Evolutionary conservation across 495 filamentous ascomycete genomes (phyloP).

Genomic region (Poronia punctata): DNA sequence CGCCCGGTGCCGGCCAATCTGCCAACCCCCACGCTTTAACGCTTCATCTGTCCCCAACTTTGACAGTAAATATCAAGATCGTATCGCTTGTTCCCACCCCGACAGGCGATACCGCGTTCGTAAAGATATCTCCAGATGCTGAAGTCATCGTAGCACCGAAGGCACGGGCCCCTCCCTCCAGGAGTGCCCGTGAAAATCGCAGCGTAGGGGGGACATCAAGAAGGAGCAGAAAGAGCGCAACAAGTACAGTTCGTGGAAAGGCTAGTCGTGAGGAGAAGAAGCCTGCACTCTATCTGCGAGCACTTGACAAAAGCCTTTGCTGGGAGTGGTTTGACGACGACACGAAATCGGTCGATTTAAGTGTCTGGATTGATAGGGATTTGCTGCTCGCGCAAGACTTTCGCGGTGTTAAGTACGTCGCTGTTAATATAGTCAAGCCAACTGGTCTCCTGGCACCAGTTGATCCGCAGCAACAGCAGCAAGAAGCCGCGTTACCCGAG

Average conservation of each 20-base stretch:
- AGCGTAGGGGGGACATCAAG: conserved; percentile 63
- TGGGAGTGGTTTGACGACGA: conserved; percentile 67
- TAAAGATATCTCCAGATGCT: conserved; percentile 86
- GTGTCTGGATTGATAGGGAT: conserved; percentile 78
- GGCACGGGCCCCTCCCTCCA: conserved; percentile 40
- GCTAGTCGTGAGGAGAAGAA: conserved; percentile 53
- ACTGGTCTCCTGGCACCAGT: conserved; percentile 66
- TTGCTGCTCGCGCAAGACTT: conserved; percentile 60
- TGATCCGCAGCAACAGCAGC: conserved; percentile 66
- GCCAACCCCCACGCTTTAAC: conserved; percentile 68
- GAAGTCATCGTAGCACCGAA: conserved; percentile 97
- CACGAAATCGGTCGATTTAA: conserved; percentile 53
- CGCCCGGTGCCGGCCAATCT: conserved; percentile 32
- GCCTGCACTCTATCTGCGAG: conserved; percentile 67
- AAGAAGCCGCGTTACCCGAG: conserved; percentile 44
- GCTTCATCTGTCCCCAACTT: conserved; percentile 89
- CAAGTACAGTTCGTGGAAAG: conserved; percentile 59
- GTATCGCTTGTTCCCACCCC: conserved; percentile 70
- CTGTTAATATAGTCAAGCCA: conserved; percentile 72
- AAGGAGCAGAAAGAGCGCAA: conserved; percentile 66
- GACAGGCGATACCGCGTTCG: conserved; percentile 64
- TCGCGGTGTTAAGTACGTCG: conserved; percentile 63
- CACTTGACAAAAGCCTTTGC: conserved; percentile 59
- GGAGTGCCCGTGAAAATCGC: conserved; percentile 50
- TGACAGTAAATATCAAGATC: conserved; percentile 84